These are phyloP conservation scores for Aspergillus cristatus DNA, from an alignment of 495 filamentous ascomycete species.

Conservation along the genomic window DNA sequence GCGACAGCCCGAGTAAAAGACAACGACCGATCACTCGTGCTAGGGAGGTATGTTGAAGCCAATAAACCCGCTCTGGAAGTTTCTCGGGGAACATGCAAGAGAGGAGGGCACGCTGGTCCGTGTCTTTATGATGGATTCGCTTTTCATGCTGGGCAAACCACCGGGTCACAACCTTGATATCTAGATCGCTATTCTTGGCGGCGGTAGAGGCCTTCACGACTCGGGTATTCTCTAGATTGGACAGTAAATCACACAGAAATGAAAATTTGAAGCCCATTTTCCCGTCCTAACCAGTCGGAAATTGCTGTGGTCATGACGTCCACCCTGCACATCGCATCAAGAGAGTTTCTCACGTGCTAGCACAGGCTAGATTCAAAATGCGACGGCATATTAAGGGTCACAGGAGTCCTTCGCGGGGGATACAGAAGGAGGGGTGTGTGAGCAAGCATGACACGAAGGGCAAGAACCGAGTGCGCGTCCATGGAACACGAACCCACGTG, in stretches of 20 bases:
- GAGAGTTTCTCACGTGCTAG: too few species aligned
- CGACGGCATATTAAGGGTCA: too few species aligned
- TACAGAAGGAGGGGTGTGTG: neutral
- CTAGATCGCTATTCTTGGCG: slow-evolving; percentile 19
- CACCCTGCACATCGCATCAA: too few species aligned
- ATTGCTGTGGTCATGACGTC: too few species aligned
- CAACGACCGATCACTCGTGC: slow-evolving; percentile 55
- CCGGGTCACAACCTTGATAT: slow-evolving; percentile 29
- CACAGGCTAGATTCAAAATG: too few species aligned
- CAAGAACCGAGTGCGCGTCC: slow-evolving; percentile 8
- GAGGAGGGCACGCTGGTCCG: slow-evolving; percentile 51
- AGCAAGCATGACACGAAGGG: slow-evolving; percentile 8
- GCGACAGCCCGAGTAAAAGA: slow-evolving; percentile 48
- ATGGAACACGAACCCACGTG: slow-evolving; percentile 35
- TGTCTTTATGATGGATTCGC: slow-evolving; percentile 39
- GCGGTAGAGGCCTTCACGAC: slow-evolving; percentile 28
- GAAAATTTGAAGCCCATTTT: slow-evolving; percentile 55
- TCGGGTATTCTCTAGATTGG: slow-evolving; percentile 39
- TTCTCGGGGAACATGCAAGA: slow-evolving; percentile 67
- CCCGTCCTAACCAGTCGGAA: neutral
- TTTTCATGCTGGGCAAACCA: slow-evolving; percentile 55
- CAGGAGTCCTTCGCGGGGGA: too few species aligned
- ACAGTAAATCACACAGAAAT: slow-evolving; percentile 52
- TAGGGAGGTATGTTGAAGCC: slow-evolving; percentile 49
- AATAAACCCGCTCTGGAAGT: slow-evolving; percentile 66